Base-by-base conservation (phyloP, 2,329 filamentous ascomycete species). In the Raffaelea deltoideospora region DNA sequence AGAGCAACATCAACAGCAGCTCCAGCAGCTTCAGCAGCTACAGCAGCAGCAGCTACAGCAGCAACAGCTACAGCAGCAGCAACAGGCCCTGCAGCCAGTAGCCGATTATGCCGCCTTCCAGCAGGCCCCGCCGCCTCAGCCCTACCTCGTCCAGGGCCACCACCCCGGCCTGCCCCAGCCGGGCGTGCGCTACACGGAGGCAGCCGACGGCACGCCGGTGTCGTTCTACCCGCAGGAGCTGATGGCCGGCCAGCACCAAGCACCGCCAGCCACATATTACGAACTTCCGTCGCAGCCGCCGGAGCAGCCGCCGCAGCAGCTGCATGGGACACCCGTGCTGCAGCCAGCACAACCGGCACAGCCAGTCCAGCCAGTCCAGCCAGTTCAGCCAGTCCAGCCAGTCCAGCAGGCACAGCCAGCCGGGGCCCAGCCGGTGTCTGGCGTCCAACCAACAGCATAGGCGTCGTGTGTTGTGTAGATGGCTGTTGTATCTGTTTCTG, bases 181-280 rank as follows among this genome's bases (percentile, higher is more conserved):
- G 5, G 39, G 38, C 9, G 34, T 38, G 9, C 11, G 31, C n/a
- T 43, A 43, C 27, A 38, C 37, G 3, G 41, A 43, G 14, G 41
- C 37, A 3, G 33, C 35, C 0, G 23, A 21, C 10, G 41, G 27
- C 17, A 34, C 34, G 10, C 31, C 37, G 17, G 30, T 33, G 19
- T n/a, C 33, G 21, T 18, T 34, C 3, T 22, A 17, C 22, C 30
- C 41, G 7, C 41, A 41, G n/a, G 37, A 34, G 32, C 31, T 33
- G 20, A 11, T 34, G 18, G 26, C n/a, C n/a, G n/a, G n/a, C n/a
- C n/a, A n/a, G 4, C 33, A n/a, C n/a, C n/a, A n/a, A n/a, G n/a
- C n/a, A n/a, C n/a, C n/a, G n/a, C n/a, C n/a, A 26, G 23, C 23
- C 23, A 26, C 13, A 26, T 26, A n/a, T n/a, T n/a, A n/a, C n/a